phyloP scores from a whole-genome alignment of 2,329 filamentous ascomycete genomes.

The Claviceps humidiphila region DNA sequence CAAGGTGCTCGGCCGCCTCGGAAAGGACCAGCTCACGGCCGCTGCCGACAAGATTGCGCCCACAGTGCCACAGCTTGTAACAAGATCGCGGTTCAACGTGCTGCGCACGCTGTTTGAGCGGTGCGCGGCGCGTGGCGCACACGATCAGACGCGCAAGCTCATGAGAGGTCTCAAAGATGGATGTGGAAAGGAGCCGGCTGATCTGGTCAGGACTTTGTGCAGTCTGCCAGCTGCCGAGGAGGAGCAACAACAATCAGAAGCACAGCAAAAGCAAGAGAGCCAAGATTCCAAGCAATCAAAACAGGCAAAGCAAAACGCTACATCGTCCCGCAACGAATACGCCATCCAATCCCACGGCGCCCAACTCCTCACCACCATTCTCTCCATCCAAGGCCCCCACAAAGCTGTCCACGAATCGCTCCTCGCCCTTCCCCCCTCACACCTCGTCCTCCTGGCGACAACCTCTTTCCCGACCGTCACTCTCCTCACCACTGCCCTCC shows the following conservation, averaged over 20 bases:
- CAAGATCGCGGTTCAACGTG: conserved; percentile 64
- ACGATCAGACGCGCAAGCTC: conserved; percentile 35
- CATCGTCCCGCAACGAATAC: conserved; percentile 39
- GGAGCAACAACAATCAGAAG: conserved; percentile 20
- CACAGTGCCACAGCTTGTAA: conserved; percentile 58
- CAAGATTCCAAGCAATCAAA: conserved; percentile 17
- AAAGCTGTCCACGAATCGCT: conserved; percentile 64
- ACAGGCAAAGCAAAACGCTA: conserved; percentile 16
- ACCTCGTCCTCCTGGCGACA: conserved; percentile 51
- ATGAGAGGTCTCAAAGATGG: conserved; percentile 35
- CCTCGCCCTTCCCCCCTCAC: conserved; percentile 40
- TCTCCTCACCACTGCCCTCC: conserved; percentile 37
- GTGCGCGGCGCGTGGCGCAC: conserved; percentile 54
- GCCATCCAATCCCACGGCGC: conserved; percentile 57
- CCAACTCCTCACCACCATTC: conserved; percentile 67
- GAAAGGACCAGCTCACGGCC: conserved; percentile 70
- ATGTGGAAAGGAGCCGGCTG: conserved; percentile 32
- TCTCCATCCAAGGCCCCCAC: conserved; percentile 58
- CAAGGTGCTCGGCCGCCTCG: conserved; percentile 66
- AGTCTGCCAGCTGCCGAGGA: conserved; percentile 20
- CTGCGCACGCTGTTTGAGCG: conserved; percentile 74
- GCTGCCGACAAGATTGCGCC: conserved; percentile 61
- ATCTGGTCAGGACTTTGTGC: conserved; percentile 37
- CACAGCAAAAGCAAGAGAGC: conserved; percentile 8
- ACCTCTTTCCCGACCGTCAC: conserved; percentile 34